Percentiles rank a stretch among this genome's conserved stretches.
Evolutionary conservation across 1,284 basidiomycete species (phyloP).

Genomic region (Ustilago sp.): DNA sequence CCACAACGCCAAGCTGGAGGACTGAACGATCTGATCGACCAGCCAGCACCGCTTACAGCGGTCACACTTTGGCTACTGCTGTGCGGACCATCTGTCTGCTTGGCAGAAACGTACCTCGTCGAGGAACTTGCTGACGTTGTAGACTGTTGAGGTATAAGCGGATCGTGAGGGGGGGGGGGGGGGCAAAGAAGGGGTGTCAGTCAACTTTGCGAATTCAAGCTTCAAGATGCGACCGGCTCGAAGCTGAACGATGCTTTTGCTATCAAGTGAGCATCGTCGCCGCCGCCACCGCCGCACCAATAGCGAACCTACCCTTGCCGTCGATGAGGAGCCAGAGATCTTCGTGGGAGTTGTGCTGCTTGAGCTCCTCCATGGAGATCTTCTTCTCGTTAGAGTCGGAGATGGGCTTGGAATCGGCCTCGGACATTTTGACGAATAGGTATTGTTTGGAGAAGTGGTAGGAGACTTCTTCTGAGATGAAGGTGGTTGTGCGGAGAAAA

Average conservation of each 20-base stretch:
- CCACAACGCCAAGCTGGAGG: not conserved
- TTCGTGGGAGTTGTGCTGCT: slow-evolving; percentile 62
- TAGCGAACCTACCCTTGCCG: slow-evolving; percentile 60
- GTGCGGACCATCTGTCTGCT: not conserved
- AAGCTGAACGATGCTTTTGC: too few species aligned
- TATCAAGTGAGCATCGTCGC: not conserved
- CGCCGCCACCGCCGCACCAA: not conserved
- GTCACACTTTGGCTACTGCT: not conserved
- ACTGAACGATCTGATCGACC: not conserved
- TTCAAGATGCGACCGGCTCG: not conserved
- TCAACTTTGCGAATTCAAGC: not conserved
- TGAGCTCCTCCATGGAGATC: slow-evolving; percentile 67
- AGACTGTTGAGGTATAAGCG: slow-evolving; percentile 75
- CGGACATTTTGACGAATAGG: slow-evolving; percentile 31
- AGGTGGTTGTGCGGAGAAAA: slow-evolving; percentile 5
- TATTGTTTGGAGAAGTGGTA: not conserved
- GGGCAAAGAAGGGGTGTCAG: not conserved
- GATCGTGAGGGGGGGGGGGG: not conserved
- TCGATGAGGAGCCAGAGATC: slow-evolving; percentile 69
- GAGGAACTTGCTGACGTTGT: slow-evolving; percentile 92
- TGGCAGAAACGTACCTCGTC: slow-evolving; percentile 80
- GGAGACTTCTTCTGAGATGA: slow-evolving; percentile 3
- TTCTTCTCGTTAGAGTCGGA: slow-evolving; percentile 17
- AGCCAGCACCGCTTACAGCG: not conserved
- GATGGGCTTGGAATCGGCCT: slow-evolving; percentile 47